phyloP scores from a whole-genome alignment of 2,329 filamentous ascomycete species.

The Aspergillus sergii region DNA sequence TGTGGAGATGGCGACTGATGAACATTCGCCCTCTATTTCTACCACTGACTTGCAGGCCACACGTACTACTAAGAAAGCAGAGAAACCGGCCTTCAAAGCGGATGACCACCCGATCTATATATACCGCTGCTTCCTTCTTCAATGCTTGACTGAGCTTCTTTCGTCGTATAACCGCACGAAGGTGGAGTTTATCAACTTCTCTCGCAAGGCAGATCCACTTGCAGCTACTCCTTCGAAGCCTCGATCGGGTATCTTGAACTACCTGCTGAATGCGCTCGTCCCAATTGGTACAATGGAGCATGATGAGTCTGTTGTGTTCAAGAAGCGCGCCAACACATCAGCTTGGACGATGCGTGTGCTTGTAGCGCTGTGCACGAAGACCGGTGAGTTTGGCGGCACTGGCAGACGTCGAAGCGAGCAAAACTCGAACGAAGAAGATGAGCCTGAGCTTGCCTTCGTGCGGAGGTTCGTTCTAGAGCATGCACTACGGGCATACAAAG shows the following conservation, averaged over 20 bases:
- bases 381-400: slow-evolving; percentile 71
- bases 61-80: slow-evolving; percentile 60
- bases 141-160: slow-evolving; percentile 86
- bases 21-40: slow-evolving; percentile 37
- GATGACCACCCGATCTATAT: slow-evolving; percentile 96
- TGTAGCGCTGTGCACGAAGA: slow-evolving; percentile 84
- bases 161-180: slow-evolving; percentile 93
- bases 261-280: slow-evolving; percentile 80
- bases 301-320: slow-evolving; percentile 72
- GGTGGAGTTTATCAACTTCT: slow-evolving; percentile 99
- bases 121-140: slow-evolving; percentile 91
- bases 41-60: slow-evolving; percentile 31
- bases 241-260: slow-evolving; percentile 88
- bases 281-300: slow-evolving; percentile 68
- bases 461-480: slow-evolving; percentile 95
- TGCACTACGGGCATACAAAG: slow-evolving; percentile 86
- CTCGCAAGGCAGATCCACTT: slow-evolving; percentile 81
- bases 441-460: slow-evolving; percentile 73
- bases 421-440: slow-evolving; percentile 41
- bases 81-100: slow-evolving; percentile 80
- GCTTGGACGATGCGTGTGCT: slow-evolving; percentile 83
- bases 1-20: slow-evolving; percentile 54
- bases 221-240: slow-evolving; percentile 91
- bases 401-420: slow-evolving; percentile 54
- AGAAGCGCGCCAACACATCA: slow-evolving; percentile 85